Evolutionary conservation across 805 yeast genomes (phyloP).

Genomic region (Clavispora phyllophila): DNA sequence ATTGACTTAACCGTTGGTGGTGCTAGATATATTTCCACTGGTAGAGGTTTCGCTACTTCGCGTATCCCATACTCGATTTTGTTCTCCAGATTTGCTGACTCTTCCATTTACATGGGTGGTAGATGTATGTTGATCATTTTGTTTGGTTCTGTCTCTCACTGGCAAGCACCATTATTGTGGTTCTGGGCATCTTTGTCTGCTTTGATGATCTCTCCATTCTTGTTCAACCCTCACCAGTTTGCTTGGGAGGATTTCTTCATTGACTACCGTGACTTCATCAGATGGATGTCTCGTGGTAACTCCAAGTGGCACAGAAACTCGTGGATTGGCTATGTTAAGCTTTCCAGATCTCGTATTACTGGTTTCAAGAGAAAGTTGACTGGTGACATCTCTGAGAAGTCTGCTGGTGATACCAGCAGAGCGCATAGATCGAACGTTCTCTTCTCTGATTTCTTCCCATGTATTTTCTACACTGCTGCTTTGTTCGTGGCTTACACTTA

Average conservation of each 20-base stretch:
- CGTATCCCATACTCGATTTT: slow-evolving; percentile 62
- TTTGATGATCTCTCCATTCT: slow-evolving; percentile 63
- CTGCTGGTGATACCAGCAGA: slow-evolving; percentile 64
- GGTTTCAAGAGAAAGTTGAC: slow-evolving; percentile 79
- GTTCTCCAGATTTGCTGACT: slow-evolving; percentile 62
- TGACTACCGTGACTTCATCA: slow-evolving; percentile 55
- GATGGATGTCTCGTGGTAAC: slow-evolving; percentile 75
- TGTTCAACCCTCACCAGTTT: slow-evolving; percentile 76
- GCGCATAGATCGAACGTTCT: slow-evolving; percentile 75
- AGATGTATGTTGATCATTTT: slow-evolving; percentile 65
- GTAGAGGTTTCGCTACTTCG: slow-evolving; percentile 76
- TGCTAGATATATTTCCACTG: slow-evolving; percentile 77
- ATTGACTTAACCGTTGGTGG: slow-evolving; percentile 73
- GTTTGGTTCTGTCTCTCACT: slow-evolving; percentile 55
- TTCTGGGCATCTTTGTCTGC: slow-evolving; percentile 70
- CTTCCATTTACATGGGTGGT: slow-evolving; percentile 77
- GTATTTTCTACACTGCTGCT: slow-evolving; percentile 63
- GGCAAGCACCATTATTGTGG: slow-evolving; percentile 57
- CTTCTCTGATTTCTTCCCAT: slow-evolving; percentile 75
- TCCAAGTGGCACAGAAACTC: slow-evolving; percentile 85
- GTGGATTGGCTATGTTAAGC: slow-evolving; percentile 80
- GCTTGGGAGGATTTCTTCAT: slow-evolving; percentile 63
- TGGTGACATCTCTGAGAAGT: slow-evolving; percentile 63
- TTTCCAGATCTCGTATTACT: slow-evolving; percentile 81
- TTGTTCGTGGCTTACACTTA: slow-evolving; percentile 75